Evolutionary conservation across 2,329 filamentous ascomycete species (phyloP).

Genomic region (Mycosphaerella sp.): DNA sequence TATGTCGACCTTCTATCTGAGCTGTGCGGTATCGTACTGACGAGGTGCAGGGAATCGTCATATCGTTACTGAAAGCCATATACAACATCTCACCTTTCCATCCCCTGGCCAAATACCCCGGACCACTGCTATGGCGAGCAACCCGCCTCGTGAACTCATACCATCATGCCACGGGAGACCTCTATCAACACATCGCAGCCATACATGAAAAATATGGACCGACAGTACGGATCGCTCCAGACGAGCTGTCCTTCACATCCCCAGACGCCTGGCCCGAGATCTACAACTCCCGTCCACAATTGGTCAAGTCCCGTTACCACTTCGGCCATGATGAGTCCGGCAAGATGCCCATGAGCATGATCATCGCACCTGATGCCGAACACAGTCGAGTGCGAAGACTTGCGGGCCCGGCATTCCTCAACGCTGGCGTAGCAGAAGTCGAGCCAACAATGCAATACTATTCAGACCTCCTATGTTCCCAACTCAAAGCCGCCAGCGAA

Average conservation of each 20-base stretch:
- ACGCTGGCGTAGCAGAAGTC: slow-evolving; percentile 21
- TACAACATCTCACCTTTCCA: slow-evolving; percentile 27
- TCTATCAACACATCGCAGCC: slow-evolving; percentile 23
- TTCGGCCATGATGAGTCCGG: slow-evolving; percentile 11
- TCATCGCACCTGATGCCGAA: slow-evolving; percentile 21
- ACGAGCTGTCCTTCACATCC: slow-evolving; percentile 27
- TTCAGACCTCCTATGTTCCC: slow-evolving; percentile 16
- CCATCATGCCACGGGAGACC: slow-evolving; percentile 20
- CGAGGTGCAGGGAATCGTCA: background rate
- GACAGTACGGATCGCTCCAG: slow-evolving; percentile 28
- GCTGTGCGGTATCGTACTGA: background rate
- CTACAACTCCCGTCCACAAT: slow-evolving; percentile 25
- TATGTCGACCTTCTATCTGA: background rate
- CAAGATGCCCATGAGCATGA: slow-evolving; percentile 20
- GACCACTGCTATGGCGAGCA: slow-evolving; percentile 21
- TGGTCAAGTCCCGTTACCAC: slow-evolving; percentile 19
- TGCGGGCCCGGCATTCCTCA: slow-evolving; percentile 21
- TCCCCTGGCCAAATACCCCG: slow-evolving; percentile 23
- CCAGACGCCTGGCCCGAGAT: slow-evolving; percentile 26
- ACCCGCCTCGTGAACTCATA: slow-evolving; percentile 21
- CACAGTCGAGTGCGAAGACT: slow-evolving; percentile 20
- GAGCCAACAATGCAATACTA: slow-evolving; percentile 24
- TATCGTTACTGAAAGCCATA: slow-evolving; percentile 5
- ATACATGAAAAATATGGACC: slow-evolving; percentile 26
- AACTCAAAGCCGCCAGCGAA: slow-evolving; percentile 31